Evolutionary conservation across 371 early-diverging fungal species (phyloP).

Genomic region (Mucor circinelloides): DNA sequence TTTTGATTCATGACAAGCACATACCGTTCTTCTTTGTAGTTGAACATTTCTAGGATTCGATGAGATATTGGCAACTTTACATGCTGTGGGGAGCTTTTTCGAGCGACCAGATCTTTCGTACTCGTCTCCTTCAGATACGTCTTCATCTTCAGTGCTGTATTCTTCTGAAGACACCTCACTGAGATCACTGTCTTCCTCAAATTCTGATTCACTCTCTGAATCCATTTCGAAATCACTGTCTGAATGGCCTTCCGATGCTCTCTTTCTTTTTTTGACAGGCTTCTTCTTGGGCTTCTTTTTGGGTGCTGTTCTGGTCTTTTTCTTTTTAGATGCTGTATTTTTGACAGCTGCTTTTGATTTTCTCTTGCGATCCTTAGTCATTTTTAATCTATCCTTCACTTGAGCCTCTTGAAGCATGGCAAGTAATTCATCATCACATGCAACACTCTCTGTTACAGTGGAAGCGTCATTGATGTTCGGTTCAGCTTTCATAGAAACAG

Average conservation of each 20-base stretch:
- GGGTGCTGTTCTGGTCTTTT: not conserved
- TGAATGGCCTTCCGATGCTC: constrained; percentile 8
- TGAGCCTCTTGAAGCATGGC: not conserved
- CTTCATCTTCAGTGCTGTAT: not conserved
- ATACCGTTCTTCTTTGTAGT: not conserved
- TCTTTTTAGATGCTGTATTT: constrained; percentile 6
- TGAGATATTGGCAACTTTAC: not conserved
- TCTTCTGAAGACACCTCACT: not conserved
- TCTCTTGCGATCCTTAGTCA: constrained; percentile 5
- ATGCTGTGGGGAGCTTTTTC: not conserved
- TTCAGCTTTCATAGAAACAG: not conserved
- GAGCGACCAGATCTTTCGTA: too few relatives aligned
- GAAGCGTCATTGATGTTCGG: not conserved
- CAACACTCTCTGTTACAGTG: not conserved
- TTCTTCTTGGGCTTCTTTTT: constrained; percentile 8
- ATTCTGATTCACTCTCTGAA: constrained; percentile 7
- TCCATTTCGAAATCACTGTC: constrained; percentile 24
- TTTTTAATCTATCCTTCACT: not conserved
- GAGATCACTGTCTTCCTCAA: constrained; percentile 6
- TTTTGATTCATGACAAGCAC: not conserved
- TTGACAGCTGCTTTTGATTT: not conserved
- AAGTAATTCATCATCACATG: not conserved
- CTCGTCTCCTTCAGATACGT: not conserved
- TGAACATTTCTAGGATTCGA: not conserved
- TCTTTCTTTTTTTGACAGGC: constrained; percentile 18